Percentiles rank a stretch among this genome's conserved stretches.
Conservation (phyloP, 805 yeast species). For the Kluyveromyces lactis region DNA sequence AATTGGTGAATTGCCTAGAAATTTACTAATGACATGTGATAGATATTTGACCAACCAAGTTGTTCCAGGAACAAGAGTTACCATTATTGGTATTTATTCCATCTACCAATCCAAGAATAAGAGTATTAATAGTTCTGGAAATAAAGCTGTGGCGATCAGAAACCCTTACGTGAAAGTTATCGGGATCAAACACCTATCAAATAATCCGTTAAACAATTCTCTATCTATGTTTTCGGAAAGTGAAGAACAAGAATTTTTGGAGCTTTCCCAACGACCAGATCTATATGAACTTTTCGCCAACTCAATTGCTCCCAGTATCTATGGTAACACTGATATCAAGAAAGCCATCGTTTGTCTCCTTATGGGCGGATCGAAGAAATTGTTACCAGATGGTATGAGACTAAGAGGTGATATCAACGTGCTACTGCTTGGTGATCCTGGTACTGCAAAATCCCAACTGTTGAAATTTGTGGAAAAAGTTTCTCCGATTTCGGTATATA, state of each 20-base stretch:
- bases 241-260: conserved; percentile 86
- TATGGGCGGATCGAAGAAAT: conserved; percentile 89
- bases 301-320: conserved; percentile 94
- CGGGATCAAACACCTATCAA: conserved; percentile 80
- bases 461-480: conserved; percentile 92
- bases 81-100: conserved; percentile 86
- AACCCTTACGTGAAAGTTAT: conserved; percentile 83
- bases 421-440: conserved; percentile 91
- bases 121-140: conserved; percentile 40
- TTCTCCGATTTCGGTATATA: conserved; percentile 89
- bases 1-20: conserved; percentile 98
- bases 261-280: conserved; percentile 73
- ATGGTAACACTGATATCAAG: conserved; percentile 88
- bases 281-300: conserved; percentile 76
- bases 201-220: conserved; percentile 45
- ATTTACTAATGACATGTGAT: conserved; percentile 78
- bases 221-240: conserved; percentile 67
- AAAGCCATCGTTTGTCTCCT: conserved; percentile 86
- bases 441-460: conserved; percentile 96
- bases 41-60: conserved; percentile 83
- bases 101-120: conserved; percentile 70
- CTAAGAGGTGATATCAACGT: conserved; percentile 96
- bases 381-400: conserved; percentile 93
- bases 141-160: conserved; percentile 67
- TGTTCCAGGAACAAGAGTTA: conserved; percentile 92